Evolutionary conservation across 441 rosid genomes (phyloP).

Genomic region (Euphorbia celastroides): DNA sequence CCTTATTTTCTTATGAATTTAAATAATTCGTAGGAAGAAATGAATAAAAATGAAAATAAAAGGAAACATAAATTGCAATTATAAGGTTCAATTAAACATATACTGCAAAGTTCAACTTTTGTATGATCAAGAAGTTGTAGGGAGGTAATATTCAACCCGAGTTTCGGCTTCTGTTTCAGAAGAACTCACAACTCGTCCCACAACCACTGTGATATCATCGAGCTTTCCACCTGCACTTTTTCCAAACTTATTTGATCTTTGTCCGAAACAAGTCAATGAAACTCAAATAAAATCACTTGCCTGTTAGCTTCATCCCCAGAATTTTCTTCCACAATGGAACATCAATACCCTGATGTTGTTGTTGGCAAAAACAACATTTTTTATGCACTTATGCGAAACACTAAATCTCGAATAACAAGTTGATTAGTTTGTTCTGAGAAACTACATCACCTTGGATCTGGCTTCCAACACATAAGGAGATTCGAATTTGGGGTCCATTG

Average conservation of each 20-base stretch:
- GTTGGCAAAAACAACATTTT: too few species aligned
- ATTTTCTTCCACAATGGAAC: conserved; percentile 62
- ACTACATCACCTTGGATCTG: conserved; percentile 52
- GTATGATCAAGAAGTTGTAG: not conserved
- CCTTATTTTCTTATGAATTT: too few species aligned
- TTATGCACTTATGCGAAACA: not conserved
- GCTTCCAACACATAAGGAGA: conserved; percentile 87
- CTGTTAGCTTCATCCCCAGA: conserved; percentile 78
- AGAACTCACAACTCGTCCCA: conserved; percentile 51
- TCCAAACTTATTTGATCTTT: not conserved
- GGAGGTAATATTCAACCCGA: not conserved
- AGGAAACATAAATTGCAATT: too few species aligned
- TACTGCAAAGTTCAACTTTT: not conserved
- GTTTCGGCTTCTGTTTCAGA: not conserved
- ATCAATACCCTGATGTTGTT: conserved; percentile 53
- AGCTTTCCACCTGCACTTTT: conserved; percentile 72
- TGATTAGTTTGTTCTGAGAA: not conserved
- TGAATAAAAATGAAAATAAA: too few species aligned
- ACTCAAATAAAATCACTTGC: conserved; percentile 8
- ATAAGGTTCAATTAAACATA: too few species aligned
- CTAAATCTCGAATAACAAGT: not conserved
- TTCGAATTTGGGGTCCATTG: conserved; percentile 57
- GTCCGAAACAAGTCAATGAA: not conserved
- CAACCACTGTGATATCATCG: conserved; percentile 81
- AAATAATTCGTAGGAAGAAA: too few species aligned